Percentiles rank a stretch among this genome's conserved stretches.
These are phyloP conservation scores for Populus hybrid DNA, from an alignment of 441 rosid genomes.

Conservation along the genomic window DNA sequence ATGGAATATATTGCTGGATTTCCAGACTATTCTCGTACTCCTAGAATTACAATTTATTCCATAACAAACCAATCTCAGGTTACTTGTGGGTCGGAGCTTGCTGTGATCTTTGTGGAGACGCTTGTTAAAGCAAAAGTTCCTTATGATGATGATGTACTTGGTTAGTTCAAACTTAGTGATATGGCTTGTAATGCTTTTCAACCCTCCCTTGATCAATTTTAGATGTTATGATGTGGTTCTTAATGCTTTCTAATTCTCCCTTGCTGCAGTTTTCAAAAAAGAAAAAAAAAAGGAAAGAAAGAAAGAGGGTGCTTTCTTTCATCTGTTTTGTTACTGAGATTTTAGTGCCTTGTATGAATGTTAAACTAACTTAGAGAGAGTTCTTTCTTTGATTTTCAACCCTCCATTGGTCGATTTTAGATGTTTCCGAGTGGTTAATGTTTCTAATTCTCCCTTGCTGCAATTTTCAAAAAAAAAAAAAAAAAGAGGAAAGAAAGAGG, in stretches of 20 bases:
- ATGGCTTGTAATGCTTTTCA: conserved; percentile 2
- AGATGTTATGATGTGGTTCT: not conserved
- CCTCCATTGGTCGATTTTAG: too few relatives aligned
- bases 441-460: too few relatives aligned
- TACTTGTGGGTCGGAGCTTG: conserved; percentile 92
- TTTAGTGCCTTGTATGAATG: too few relatives aligned
- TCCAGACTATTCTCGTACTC: not conserved
- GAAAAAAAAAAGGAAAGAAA: too few relatives aligned
- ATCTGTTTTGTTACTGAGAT: too few relatives aligned
- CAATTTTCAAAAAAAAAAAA: too few relatives aligned
- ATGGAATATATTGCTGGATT: not conserved
- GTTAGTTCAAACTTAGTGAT: conserved; percentile 47
- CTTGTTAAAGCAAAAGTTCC: conserved; percentile 76
- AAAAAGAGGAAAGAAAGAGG: too few relatives aligned
- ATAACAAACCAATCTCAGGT: conserved; percentile 43
- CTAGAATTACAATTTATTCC: not conserved
- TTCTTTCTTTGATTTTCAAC: too few relatives aligned
- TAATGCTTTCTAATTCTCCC: not conserved
- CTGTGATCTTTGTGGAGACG: conserved; percentile 66
- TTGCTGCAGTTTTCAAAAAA: not conserved
- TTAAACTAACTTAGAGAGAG: too few relatives aligned
- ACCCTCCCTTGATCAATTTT: not conserved
- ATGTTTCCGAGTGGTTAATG: too few relatives aligned
- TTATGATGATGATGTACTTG: conserved; percentile 60
- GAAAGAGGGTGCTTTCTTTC: too few relatives aligned